A percentile compares a stretch with the other conserved stretches of the same genome.
phyloP scores from a whole-genome alignment of 2,329 filamentous ascomycete genomes.

The Botrytis aclada region DNA sequence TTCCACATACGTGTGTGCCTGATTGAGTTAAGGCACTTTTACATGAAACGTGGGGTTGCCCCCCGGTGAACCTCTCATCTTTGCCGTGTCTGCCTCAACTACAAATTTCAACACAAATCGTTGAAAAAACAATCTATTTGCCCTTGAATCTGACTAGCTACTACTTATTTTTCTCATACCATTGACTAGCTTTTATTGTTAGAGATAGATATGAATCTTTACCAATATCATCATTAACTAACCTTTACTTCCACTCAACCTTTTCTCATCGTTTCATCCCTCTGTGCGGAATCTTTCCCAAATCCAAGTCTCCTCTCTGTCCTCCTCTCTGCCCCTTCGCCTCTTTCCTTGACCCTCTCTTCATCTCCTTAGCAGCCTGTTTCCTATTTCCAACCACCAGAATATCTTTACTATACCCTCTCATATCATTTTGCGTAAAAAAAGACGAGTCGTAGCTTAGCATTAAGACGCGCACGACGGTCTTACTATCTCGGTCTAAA shows the following conservation, averaged over 20 bases:
- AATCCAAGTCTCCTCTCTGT: background rate
- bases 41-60: background rate
- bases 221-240: background rate
- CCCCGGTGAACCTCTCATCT: background rate
- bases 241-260: background rate
- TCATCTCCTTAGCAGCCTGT: background rate
- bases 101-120: background rate
- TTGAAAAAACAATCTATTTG: background rate
- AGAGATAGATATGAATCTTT: background rate
- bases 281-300: background rate
- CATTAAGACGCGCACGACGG: background rate
- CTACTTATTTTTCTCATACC: background rate
- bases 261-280: background rate
- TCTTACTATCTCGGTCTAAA: background rate
- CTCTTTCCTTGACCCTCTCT: background rate
- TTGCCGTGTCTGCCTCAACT: too few relatives aligned
- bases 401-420: background rate
- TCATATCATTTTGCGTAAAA: background rate
- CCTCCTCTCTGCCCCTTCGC: background rate
- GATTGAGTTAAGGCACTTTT: slow-evolving; percentile 5
- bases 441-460: background rate
- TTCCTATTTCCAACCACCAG: background rate
- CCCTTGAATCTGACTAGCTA: background rate
- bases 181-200: background rate
- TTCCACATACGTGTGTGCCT: slow-evolving; percentile 16